Evolutionary conservation across 495 filamentous ascomycete species (phyloP).

Genomic region (Penicillium bialowiezense): DNA sequence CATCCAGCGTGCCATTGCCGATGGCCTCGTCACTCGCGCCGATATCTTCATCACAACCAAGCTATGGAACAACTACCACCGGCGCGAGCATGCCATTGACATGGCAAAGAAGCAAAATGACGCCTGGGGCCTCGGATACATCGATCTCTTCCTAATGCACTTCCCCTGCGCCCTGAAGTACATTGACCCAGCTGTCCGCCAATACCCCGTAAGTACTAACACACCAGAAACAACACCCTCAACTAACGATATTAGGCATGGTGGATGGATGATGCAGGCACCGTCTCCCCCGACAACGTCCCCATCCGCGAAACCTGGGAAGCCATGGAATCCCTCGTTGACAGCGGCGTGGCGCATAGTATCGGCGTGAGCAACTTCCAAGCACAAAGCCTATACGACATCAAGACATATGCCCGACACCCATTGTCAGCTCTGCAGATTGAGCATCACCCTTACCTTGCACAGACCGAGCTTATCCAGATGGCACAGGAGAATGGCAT

Average conservation of each 20-base stretch:
- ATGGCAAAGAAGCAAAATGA: slow-evolving; percentile 68
- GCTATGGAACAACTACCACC: slow-evolving; percentile 88
- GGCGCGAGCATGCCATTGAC: slow-evolving; percentile 64
- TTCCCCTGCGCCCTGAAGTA: slow-evolving; percentile 79
- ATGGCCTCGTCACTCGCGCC: slow-evolving; percentile 76
- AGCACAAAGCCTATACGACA: slow-evolving; percentile 71
- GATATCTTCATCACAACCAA: slow-evolving; percentile 88
- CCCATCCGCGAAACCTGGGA: slow-evolving; percentile 80
- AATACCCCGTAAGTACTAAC: slow-evolving; percentile 4
- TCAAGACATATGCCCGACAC: slow-evolving; percentile 76
- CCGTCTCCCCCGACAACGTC: slow-evolving; percentile 58
- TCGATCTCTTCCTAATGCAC: slow-evolving; percentile 78
- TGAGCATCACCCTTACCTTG: slow-evolving; percentile 92
- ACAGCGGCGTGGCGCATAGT: slow-evolving; percentile 61
- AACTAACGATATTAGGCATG: slow-evolving; percentile 57
- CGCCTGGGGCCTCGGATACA: slow-evolving; percentile 82
- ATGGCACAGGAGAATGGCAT: slow-evolving; percentile 69
- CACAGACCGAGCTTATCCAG: slow-evolving; percentile 68
- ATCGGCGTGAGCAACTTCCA: slow-evolving; percentile 90
- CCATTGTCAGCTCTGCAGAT: slow-evolving; percentile 79
- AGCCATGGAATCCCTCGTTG: slow-evolving; percentile 74
- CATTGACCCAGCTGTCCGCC: slow-evolving; percentile 69
- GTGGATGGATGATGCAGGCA: slow-evolving; percentile 62
- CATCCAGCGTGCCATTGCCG: slow-evolving; percentile 75
- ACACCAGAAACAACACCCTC: not conserved